Evolutionary conservation across 139 green algal species (phyloP), one percentile per base, ranked within the genome.

Genomic region (Volvox reticuliferus): DNA sequence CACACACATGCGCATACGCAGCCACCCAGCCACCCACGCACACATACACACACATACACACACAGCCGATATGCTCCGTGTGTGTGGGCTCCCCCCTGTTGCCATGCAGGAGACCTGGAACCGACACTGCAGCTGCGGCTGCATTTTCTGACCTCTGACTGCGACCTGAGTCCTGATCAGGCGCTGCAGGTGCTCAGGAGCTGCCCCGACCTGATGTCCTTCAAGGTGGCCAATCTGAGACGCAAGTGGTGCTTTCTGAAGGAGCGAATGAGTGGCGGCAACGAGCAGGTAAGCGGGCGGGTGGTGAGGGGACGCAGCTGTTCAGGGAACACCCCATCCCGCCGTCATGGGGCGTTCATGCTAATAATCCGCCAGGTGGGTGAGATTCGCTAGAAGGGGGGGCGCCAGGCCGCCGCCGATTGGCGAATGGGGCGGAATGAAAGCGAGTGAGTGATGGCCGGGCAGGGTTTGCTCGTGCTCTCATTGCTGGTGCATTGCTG

Each of bases 171-270:
- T 17, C 9, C 17, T 1, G 16, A 26, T 13, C 20, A 89, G 85
- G 85, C 85, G 44, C 14, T 68, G 69, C n/a, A 1, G 33, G 35
- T 89, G 37, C 37, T 82, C 37, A 17, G 17, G 2, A 5, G 14
- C 69, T 89, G 69, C 30, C 75, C 73, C 20, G 50, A 83, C 73
- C 17, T 76, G 86, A 71, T 90, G 32, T 67, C 32, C 5, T 75
- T 90, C 1, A 33, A 28, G 30, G 13, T 90, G 50, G 24, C 86
- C 71, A 90, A 90, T 75, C 86, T 90, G 20, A 0, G 2, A 14
- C 86, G 86, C 86, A 90, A 90, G 86, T 84, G 75, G 73, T 44
- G 73, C 20, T 90, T 90, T 50, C 71, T 90, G 17, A 65, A 61
- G 30, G 30, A 77, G 32, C 73, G 55, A 2, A 90, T 90, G 86